Percentiles rank a stretch among this genome's conserved stretches.
Evolutionary conservation across 2,329 filamentous ascomycete species (phyloP).

Genomic region (Microdochium trichocladiopsis): DNA sequence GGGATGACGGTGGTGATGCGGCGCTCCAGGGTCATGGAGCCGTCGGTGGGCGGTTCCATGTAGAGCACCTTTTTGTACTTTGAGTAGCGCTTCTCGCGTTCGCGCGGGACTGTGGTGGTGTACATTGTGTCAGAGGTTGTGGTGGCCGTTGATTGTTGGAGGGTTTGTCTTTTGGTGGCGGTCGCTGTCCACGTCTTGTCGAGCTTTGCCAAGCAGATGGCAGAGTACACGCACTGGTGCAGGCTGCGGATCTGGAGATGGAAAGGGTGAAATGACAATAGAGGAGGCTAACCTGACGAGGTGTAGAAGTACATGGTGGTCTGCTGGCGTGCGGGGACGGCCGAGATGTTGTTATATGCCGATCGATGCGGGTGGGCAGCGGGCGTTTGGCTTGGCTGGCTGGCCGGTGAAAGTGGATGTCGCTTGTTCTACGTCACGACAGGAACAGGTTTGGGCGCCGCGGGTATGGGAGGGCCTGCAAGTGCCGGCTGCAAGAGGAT

Average conservation of each 20-base stretch:
- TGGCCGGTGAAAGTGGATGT: background rate
- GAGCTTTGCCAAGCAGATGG: too few species aligned
- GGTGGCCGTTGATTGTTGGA: background rate
- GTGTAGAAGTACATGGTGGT: slow-evolving; percentile 17
- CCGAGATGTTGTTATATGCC: slow-evolving; percentile 12
- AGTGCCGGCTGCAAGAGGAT: background rate
- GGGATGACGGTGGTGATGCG: slow-evolving; percentile 30
- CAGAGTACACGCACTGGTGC: too few species aligned
- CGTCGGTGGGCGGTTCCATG: slow-evolving; percentile 28
- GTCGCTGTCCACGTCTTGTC: too few species aligned
- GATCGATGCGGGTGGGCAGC: background rate
- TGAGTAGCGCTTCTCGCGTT: slow-evolving; percentile 22
- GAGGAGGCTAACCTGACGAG: slow-evolving; percentile 17
- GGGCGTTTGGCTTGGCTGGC: background rate
- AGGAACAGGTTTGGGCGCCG: background rate
- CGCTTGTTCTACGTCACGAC: background rate
- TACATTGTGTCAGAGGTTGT: slow-evolving; percentile 19
- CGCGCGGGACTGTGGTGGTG: slow-evolving; percentile 19
- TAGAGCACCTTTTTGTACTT: slow-evolving; percentile 33
- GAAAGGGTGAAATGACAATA: background rate
- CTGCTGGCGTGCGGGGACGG: slow-evolving; percentile 2
- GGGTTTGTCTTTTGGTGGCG: slow-evolving; percentile 2
- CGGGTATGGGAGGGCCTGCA: too few species aligned
- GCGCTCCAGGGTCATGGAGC: slow-evolving; percentile 25
- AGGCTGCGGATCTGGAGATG: too few species aligned